Percentiles rank a stretch among this genome's conserved stretches.
Evolutionary conservation across 2,329 filamentous ascomycete species (phyloP).

Genomic region (Cyphellophora europaea): DNA sequence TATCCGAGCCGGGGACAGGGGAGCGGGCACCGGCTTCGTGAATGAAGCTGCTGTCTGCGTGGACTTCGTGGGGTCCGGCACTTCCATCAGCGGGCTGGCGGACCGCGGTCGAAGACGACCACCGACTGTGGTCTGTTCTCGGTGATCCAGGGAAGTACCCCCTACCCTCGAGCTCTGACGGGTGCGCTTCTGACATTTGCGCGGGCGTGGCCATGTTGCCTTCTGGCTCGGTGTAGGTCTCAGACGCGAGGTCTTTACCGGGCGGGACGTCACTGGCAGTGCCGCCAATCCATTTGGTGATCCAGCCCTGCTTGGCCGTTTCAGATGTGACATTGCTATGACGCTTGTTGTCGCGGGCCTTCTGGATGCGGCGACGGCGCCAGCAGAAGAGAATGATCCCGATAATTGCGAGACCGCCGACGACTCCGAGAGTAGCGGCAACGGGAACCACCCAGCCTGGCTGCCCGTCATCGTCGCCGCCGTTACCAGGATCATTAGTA

Average conservation of each 20-base stretch:
- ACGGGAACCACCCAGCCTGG: conserved; percentile 44
- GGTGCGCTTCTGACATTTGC: too few relatives aligned
- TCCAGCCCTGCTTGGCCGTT: conserved; percentile 3
- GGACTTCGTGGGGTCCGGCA: background rate
- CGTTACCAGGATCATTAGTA: background rate
- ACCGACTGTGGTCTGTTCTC: background rate
- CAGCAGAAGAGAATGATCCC: conserved; percentile 45
- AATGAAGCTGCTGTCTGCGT: background rate
- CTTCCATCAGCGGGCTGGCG: background rate
- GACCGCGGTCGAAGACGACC: background rate
- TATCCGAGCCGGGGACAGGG: conserved; percentile 3
- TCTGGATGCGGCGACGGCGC: conserved; percentile 26
- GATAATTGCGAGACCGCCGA: conserved; percentile 45
- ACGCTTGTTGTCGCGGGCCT: background rate
- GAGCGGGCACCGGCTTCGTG: background rate
- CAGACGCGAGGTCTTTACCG: conserved; percentile 7
- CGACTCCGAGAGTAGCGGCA: conserved; percentile 51
- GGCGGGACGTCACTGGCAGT: conserved; percentile 1
- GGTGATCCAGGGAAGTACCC: background rate
- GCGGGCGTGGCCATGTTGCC: too few relatives aligned
- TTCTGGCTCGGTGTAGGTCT: conserved; percentile 7
- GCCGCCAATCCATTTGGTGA: conserved; percentile 6
- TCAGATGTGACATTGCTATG: conserved; percentile 1
- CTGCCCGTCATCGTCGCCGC: background rate
- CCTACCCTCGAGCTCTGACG: background rate